phyloP scores from a whole-genome alignment of 1,284 basidiomycete species.

The Microstroma glucosiphilum region DNA sequence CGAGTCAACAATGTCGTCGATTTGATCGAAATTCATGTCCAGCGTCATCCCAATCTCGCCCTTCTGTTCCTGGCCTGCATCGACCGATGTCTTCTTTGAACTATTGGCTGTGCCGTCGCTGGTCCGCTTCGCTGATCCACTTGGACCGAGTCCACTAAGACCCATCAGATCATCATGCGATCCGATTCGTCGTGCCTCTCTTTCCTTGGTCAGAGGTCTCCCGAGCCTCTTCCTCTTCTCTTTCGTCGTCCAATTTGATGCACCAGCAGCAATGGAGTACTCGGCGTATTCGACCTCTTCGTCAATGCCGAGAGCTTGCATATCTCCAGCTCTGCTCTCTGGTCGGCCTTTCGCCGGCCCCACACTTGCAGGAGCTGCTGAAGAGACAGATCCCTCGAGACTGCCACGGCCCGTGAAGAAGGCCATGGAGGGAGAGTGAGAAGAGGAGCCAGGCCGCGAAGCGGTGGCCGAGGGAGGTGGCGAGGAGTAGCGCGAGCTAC shows the following conservation, averaged over 20 bases:
- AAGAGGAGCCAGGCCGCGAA: not conserved
- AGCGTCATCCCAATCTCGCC: conserved; percentile 54
- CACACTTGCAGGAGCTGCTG: no score
- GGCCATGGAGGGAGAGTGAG: no score
- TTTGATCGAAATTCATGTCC: conserved; percentile 71
- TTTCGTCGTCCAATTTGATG: not conserved
- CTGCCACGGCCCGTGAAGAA: no score
- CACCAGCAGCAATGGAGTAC: not conserved
- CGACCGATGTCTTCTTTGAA: not conserved
- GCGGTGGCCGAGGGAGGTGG: not conserved
- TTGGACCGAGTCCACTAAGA: not conserved
- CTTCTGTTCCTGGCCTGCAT: not conserved
- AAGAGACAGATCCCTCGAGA: no score
- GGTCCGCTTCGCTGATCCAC: not conserved
- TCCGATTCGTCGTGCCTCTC: not conserved
- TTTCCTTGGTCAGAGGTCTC: not conserved
- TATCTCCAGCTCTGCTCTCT: not conserved
- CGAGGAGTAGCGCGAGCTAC: not conserved
- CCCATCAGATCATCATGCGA: not conserved
- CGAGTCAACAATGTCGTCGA: conserved; percentile 74
- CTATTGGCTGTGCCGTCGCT: not conserved
- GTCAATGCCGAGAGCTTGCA: conserved; percentile 1
- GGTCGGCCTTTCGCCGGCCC: no score
- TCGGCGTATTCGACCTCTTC: conserved; percentile 1
- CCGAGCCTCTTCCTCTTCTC: not conserved